phyloP scores from a whole-genome alignment of 495 filamentous ascomycete species.

The Hamigera avellanea region DNA sequence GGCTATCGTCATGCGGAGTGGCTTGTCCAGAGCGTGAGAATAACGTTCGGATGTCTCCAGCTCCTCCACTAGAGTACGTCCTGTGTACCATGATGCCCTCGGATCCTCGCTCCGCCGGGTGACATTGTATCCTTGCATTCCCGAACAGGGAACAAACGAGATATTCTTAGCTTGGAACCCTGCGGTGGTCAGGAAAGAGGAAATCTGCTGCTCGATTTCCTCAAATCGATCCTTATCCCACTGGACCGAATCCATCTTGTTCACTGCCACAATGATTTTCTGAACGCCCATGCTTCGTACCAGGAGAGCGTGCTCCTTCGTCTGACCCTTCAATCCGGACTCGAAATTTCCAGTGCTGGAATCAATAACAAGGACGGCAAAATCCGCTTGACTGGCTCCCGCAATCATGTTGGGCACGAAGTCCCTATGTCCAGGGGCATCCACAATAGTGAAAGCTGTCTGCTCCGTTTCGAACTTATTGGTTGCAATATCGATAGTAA shows the following conservation, averaged over 20 bases:
- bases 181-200: constrained; percentile 67
- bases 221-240: constrained; percentile 76
- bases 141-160: constrained; percentile 79
- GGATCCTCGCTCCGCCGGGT: constrained; percentile 44
- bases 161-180: constrained; percentile 73
- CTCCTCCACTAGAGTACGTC: constrained; percentile 67
- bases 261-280: constrained; percentile 77
- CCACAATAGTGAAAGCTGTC: constrained; percentile 84
- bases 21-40: constrained; percentile 59
- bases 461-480: constrained; percentile 84
- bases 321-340: constrained; percentile 86
- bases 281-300: constrained; percentile 88
- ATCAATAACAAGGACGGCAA: constrained; percentile 91
- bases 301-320: constrained; percentile 82
- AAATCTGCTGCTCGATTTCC: constrained; percentile 75
- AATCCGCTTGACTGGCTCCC: constrained; percentile 89
- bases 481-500: constrained; percentile 96
- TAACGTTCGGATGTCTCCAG: constrained; percentile 70
- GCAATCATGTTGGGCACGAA: constrained; percentile 99
- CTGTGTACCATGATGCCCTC: constrained; percentile 63
- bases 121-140: constrained; percentile 80
- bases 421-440: constrained; percentile 88
- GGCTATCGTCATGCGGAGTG: constrained; percentile 71
- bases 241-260: constrained; percentile 78
- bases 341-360: constrained; percentile 82